Evolutionary conservation across 192 early-diverging fungal genomes (phyloP), one percentile per base, ranked within the genome.

Genomic region (Coemansia sp.): DNA sequence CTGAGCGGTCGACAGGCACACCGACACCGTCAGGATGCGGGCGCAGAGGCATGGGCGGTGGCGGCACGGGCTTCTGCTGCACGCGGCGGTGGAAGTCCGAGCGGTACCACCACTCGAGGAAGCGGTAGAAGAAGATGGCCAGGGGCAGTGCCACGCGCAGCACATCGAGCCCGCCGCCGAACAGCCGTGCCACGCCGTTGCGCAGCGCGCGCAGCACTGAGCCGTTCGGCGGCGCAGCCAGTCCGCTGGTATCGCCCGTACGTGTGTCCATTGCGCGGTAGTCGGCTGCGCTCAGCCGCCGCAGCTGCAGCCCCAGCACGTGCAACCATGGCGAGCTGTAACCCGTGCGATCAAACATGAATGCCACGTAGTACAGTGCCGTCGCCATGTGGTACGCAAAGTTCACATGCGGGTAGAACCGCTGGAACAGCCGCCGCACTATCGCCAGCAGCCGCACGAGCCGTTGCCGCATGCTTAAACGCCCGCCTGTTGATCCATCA

Each of bases 41-140:
- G 81, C 80, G 74, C 11, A 89, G 69, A 23, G 83, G 81, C 58
- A 82, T 81, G 3, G 94, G 93, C 13, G 93, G 88, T 41, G 88
- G 82, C 8, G 93, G 87, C 18, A 82, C 67, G 5, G 82, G 84
- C 60, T 58, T 54, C 61, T 61, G 66, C 71, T 67, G 73, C n/a
- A 63, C 50, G 21, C 51, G 50, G 22, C 84, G 82, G 64, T 88
- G 83, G 53, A 89, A 93, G 57, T 93, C 91, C 12, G 88, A 89
- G 24, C 86, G 81, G 67, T 93, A 91, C 94, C 94, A 98, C 95
- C 95, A 98, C 72, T 96, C 95, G 55, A 94, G 66, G 66, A 98
- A 98, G 55, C 89, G 89, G 78, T 89, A 95, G 67, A 92, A 89
- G 76, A 98, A 94, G 17, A 98, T 91, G 0, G 89, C 88, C 81